Evolutionary conservation across 2,329 filamentous ascomycete species (phyloP).

Genomic region (Thelonectria olida): DNA sequence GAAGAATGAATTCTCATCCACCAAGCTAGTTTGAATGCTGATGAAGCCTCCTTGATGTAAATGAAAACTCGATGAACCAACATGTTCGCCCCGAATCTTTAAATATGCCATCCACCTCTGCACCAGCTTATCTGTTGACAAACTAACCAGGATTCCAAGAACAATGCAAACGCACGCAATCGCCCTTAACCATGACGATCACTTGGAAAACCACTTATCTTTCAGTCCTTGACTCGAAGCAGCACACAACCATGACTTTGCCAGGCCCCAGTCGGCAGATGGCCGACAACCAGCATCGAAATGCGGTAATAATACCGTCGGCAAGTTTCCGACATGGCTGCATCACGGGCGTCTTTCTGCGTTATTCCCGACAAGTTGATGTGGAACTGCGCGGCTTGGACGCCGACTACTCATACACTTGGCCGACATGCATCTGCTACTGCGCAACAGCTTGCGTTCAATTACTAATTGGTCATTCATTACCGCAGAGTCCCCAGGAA

Average conservation of each 20-base stretch:
- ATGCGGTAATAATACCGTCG: slow-evolving; percentile 9
- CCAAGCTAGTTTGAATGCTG: too few species aligned
- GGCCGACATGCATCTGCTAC: too few species aligned
- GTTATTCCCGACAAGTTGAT: background rate
- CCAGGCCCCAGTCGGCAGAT: background rate
- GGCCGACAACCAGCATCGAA: background rate
- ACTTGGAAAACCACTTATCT: background rate
- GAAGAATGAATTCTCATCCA: too few species aligned
- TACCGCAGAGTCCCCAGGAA: too few species aligned
- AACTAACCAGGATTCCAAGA: too few species aligned
- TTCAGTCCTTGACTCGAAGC: background rate
- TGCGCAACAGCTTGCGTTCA: too few species aligned
- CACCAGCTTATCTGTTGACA: background rate
- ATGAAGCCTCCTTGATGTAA: too few species aligned
- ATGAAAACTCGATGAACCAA: background rate
- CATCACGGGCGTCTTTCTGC: background rate
- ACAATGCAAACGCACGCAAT: slow-evolving; percentile 8
- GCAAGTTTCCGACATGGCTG: background rate
- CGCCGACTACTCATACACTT: too few species aligned
- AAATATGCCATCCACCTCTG: background rate
- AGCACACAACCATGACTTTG: background rate
- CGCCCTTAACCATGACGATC: slow-evolving; percentile 3
- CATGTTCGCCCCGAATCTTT: background rate
- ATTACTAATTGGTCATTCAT: too few species aligned
- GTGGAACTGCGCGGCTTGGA: too few species aligned